Evolutionary conservation across 169 alveolate genomes (phyloP).

Genomic region (Amoebophrya sp.): DNA sequence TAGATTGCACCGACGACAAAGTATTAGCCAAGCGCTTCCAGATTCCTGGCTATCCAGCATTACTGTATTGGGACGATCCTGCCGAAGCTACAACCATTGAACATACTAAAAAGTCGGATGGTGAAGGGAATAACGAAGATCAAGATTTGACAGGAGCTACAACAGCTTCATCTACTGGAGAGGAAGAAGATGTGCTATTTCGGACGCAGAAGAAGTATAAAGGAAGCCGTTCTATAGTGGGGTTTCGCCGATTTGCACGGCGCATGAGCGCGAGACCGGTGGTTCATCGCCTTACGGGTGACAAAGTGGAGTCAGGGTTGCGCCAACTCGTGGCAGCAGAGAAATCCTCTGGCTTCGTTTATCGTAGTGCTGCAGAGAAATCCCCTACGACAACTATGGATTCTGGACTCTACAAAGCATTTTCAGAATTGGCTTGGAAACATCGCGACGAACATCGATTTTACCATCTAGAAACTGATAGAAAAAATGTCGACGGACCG

Average conservation of each 20-base stretch:
- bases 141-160: not conserved
- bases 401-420: too few relatives aligned
- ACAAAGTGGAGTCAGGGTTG: not conserved
- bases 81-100: not conserved
- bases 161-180: not conserved
- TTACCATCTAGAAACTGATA: too few relatives aligned
- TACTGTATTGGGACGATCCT: not conserved
- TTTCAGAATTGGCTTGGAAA: too few relatives aligned
- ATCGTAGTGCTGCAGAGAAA: too few relatives aligned
- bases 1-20: conserved; percentile 11
- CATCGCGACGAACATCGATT: too few relatives aligned
- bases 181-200: not conserved
- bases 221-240: not conserved
- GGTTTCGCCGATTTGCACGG: not conserved
- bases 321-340: not conserved
- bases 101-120: not conserved
- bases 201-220: not conserved
- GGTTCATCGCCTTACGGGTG: not conserved
- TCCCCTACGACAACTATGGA: too few relatives aligned
- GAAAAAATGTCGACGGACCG: too few relatives aligned
- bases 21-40: not conserved
- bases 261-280: not conserved
- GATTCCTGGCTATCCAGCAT: not conserved
- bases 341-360: too few relatives aligned
- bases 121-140: not conserved